Evolutionary conservation across 345 rosid species (phyloP).

Genomic region (Murraya koenigii): DNA sequence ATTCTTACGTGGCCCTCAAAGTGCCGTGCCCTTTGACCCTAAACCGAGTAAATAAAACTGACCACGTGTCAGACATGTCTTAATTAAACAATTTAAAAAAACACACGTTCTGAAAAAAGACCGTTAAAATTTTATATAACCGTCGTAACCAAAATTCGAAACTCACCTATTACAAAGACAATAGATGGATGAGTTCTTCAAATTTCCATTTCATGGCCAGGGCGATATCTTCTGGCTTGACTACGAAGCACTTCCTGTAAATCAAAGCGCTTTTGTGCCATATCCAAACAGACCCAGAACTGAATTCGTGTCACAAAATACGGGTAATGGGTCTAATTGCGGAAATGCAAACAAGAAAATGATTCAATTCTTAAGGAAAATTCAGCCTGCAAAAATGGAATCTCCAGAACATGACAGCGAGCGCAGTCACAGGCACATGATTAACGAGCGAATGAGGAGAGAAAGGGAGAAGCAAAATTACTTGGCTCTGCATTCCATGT

Average conservation of each 20-base stretch:
- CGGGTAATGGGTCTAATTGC: not conserved
- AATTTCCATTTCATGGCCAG: constrained; percentile 19
- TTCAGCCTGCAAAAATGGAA: constrained; percentile 18
- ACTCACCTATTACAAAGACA: not conserved
- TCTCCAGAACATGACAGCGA: constrained; percentile 28
- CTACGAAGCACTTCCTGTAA: constrained; percentile 10
- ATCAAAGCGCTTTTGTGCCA: constrained; percentile 45
- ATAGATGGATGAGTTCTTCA: constrained; percentile 31
- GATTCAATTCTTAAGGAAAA: constrained; percentile 43
- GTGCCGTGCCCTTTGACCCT: not conserved
- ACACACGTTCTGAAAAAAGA: not conserved
- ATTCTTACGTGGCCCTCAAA: not conserved
- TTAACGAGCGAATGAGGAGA: constrained; percentile 74
- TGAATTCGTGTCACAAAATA: not conserved
- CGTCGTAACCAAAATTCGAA: constrained; percentile 6
- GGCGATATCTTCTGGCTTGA: constrained; percentile 22
- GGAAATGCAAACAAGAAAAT: constrained; percentile 52
- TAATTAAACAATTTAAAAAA: not conserved
- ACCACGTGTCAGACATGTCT: constrained; percentile 18
- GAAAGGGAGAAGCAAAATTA: constrained; percentile 56
- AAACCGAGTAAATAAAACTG: constrained; percentile 4
- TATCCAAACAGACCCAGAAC: constrained; percentile 21
- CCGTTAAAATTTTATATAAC: constrained; percentile 2
- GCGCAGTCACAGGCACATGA: constrained; percentile 44
- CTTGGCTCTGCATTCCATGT: constrained; percentile 45